A percentile compares a stretch with the other conserved stretches of the same genome.
These are phyloP conservation scores for Agroathelia rolfsii DNA, from an alignment of 1,284 basidiomycete genomes.

Conservation along the genomic window DNA sequence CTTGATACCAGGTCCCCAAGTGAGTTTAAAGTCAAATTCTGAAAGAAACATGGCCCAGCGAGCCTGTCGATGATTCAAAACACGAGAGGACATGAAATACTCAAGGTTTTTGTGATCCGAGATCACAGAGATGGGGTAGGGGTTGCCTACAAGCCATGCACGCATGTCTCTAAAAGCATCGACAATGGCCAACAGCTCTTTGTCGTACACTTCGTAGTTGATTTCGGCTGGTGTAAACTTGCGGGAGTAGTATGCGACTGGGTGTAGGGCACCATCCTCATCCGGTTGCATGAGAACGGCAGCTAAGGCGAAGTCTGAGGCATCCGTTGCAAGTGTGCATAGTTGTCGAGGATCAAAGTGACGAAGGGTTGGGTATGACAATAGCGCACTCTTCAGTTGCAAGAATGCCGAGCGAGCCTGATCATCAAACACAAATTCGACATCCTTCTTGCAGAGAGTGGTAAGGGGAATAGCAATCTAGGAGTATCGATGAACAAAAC, in stretches of 20 bases:
- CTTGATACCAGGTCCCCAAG: slow-evolving; percentile 18
- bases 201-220: slow-evolving; percentile 28
- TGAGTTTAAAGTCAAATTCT: slow-evolving; percentile 27
- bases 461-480: too few relatives aligned
- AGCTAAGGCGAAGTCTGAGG: slow-evolving; percentile 16
- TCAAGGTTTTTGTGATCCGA: slow-evolving; percentile 28
- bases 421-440: slow-evolving; percentile 12
- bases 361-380: slow-evolving; percentile 19
- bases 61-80: slow-evolving; percentile 29
- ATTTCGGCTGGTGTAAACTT: slow-evolving; percentile 22
- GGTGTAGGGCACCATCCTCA: slow-evolving; percentile 17
- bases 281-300: slow-evolving; percentile 22
- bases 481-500: too few relatives aligned
- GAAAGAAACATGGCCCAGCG: slow-evolving; percentile 30
- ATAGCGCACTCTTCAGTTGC: slow-evolving; percentile 19
- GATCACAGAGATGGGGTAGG: slow-evolving; percentile 16
- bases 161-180: slow-evolving; percentile 22
- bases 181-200: slow-evolving; percentile 27
- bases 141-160: slow-evolving; percentile 20
- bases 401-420: slow-evolving; percentile 15
- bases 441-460: slow-evolving; percentile 12
- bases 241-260: slow-evolving; percentile 22
- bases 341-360: slow-evolving; percentile 20
- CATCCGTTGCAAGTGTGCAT: slow-evolving; percentile 17
- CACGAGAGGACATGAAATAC: slow-evolving; percentile 23